Percentiles rank a stretch among this genome's conserved stretches.
Evolutionary conservation across 768 basidiomycete genomes (phyloP).

Genomic region (Suillus sp.): DNA sequence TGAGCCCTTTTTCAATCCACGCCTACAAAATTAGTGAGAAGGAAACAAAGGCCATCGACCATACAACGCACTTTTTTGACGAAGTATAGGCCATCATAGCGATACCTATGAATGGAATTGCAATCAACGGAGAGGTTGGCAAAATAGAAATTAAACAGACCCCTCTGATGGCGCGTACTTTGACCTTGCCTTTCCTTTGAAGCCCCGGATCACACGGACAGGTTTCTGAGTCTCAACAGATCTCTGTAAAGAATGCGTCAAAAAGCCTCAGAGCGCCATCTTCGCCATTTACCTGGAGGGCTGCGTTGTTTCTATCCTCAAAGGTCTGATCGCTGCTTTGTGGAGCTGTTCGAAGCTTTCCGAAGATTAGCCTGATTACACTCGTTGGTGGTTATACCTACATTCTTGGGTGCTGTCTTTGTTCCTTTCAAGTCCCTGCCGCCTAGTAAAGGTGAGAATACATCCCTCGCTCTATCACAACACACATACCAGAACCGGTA

Average conservation of each 20-base stretch:
- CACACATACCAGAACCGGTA: constrained; percentile 65
- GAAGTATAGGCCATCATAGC: constrained; percentile 87
- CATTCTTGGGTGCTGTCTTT: constrained; percentile 80
- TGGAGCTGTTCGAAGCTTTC: constrained; percentile 82
- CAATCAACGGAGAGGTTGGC: background rate
- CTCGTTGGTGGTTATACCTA: constrained; percentile 33
- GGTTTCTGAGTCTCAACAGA: constrained; percentile 83
- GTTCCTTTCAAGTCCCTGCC: constrained; percentile 90
- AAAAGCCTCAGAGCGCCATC: background rate
- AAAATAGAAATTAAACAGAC: constrained; percentile 35
- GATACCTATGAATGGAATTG: constrained; percentile 53
- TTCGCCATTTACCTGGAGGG: constrained; percentile 52
- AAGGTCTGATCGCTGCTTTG: constrained; percentile 86
- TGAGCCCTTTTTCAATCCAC: constrained; percentile 75
- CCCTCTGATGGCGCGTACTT: constrained; percentile 80
- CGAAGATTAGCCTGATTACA: background rate
- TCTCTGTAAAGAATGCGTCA: constrained; percentile 41
- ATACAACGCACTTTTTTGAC: constrained; percentile 61
- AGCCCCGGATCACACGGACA: constrained; percentile 86
- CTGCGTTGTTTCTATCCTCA: constrained; percentile 69
- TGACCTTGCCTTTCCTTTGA: constrained; percentile 58
- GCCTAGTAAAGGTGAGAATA: constrained; percentile 42
- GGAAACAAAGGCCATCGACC: background rate
- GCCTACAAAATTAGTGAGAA: constrained; percentile 42
- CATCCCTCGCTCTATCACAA: background rate